Evolutionary conservation across 169 alveolate genomes (phyloP).

Genomic region (Cryptosporidium viatorum): DNA sequence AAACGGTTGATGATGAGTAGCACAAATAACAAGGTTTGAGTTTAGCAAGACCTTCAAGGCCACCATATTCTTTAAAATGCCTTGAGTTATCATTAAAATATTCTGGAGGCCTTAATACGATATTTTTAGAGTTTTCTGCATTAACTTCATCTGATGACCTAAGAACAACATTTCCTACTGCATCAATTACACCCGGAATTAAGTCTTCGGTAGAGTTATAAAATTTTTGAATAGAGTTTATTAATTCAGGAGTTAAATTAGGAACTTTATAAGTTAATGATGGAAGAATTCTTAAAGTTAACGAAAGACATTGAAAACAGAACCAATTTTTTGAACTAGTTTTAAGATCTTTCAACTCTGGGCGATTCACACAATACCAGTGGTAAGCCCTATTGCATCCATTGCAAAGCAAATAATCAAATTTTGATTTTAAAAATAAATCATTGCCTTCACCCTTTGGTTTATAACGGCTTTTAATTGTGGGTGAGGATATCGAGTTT

Average conservation of each 20-base stretch:
- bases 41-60: conserved; percentile 49
- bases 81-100: conserved; percentile 7
- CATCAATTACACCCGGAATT: conserved; percentile 45
- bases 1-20: conserved; percentile 26
- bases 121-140: conserved; percentile 1
- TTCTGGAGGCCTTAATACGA: conserved; percentile 51
- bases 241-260: background rate
- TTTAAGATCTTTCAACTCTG: conserved; percentile 46
- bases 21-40: conserved; percentile 74
- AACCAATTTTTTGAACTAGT: conserved; percentile 37
- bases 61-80: conserved; percentile 31
- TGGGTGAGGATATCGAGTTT: background rate
- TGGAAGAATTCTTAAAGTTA: conserved; percentile 56
- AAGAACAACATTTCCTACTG: conserved; percentile 5
- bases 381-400: conserved; percentile 80
- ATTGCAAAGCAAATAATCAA: conserved; percentile 71
- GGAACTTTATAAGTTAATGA: conserved; percentile 18
- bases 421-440: background rate
- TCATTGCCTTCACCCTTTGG: background rate
- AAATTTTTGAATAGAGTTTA: background rate
- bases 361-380: conserved; percentile 76
- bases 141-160: conserved; percentile 57
- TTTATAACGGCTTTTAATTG: background rate
- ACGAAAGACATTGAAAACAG: conserved; percentile 54
- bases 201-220: conserved; percentile 6